These are phyloP conservation scores for Ampelocalamus luodianensis DNA, from an alignment of 176 grass and related monocot species.

Conservation along the genomic window DNA sequence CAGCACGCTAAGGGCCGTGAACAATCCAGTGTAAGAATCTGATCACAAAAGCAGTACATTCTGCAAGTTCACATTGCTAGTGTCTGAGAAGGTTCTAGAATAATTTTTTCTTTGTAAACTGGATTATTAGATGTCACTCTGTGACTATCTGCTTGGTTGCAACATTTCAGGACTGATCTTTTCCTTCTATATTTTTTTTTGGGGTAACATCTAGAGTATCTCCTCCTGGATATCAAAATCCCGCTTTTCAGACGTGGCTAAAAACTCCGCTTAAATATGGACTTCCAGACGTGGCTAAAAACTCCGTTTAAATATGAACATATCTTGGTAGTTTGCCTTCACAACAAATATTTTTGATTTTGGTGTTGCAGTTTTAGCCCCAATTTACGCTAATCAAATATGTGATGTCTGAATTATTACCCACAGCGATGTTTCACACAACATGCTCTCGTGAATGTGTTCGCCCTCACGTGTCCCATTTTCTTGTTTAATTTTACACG, in stretches of 20 bases:
- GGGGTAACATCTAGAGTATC: not conserved
- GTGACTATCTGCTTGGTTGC: slow-evolving; percentile 32
- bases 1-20: slow-evolving; percentile 75
- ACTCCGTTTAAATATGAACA: slow-evolving; percentile 5
- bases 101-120: slow-evolving; percentile 29
- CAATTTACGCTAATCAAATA: not conserved
- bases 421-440: not conserved
- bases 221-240: not conserved
- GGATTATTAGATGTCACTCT: slow-evolving; percentile 8
- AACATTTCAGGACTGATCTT: slow-evolving; percentile 34
- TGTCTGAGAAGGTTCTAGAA: slow-evolving; percentile 12
- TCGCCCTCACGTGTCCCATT: not conserved
- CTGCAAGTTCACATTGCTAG: slow-evolving; percentile 12
- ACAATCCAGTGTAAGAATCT: slow-evolving; percentile 82
- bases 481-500: not conserved
- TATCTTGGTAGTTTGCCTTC: not conserved
- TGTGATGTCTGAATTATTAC: not conserved
- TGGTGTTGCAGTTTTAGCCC: not conserved
- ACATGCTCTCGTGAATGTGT: not conserved
- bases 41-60: slow-evolving; percentile 30
- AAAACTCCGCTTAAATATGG: too few relatives aligned
- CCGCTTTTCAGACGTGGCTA: too few relatives aligned
- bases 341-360: not conserved
- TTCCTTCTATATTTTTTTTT: not conserved
- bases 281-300: too few relatives aligned